Evolutionary conservation across 306 rosid species (phyloP).

Genomic region (Prunus fruticosa): DNA sequence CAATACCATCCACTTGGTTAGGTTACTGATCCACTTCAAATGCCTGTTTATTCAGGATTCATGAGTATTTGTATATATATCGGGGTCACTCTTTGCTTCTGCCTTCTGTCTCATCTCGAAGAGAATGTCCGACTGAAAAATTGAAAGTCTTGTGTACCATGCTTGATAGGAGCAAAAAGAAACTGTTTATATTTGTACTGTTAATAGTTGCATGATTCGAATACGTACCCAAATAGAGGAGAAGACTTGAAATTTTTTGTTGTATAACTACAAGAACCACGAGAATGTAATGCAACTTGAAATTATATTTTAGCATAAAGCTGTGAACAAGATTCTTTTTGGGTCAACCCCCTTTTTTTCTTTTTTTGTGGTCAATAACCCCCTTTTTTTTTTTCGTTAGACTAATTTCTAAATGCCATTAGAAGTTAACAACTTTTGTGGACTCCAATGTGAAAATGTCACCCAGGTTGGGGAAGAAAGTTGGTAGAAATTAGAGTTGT

Average conservation of each 20-base stretch:
- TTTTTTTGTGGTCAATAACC: no score
- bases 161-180: neutral
- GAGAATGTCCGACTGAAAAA: neutral
- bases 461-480: no score
- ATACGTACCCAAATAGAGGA: neutral
- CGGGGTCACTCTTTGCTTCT: neutral
- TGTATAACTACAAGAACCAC: neutral
- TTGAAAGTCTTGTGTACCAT: neutral
- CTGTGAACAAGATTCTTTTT: no score
- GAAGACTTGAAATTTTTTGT: neutral
- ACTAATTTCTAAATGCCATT: no score
- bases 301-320: no score
- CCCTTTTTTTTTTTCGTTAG: no score
- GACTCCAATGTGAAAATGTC: no score
- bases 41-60: neutral
- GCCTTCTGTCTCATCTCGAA: neutral
- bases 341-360: no score
- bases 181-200: neutral
- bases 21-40: conserved; percentile 41
- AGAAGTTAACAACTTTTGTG: no score
- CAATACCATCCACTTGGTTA: conserved; percentile 76
- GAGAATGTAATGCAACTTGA: no score
- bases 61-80: neutral
- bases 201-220: neutral
- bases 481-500: no score